Base-by-base conservation (phyloP, 2,329 filamentous ascomycete species). In the Epichloe sibirici region DNA sequence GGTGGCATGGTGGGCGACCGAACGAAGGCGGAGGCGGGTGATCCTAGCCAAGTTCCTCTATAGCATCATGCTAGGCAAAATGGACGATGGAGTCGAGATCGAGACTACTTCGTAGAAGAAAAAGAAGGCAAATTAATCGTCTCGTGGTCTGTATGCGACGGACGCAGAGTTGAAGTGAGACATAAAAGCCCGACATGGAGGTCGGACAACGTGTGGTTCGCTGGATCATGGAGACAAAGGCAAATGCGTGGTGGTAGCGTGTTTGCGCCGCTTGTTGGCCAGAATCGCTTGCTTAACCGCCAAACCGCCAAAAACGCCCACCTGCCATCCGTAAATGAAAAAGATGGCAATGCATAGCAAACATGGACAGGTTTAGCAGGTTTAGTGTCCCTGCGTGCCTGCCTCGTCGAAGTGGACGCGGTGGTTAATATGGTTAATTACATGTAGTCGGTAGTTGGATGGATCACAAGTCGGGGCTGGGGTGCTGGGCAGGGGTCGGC, bases 141-240 rank as follows among this genome's bases (percentile, higher is more conserved):
- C 50, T 47, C 47, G 47, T 49, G 47, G 35, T 49, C 28, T 21
- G 31, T 52, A 51, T 52, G 53, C 53, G 53, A 54, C 53, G 53
- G 53, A 54, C 53, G 53, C 53, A 54, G 53, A 49, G 40, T 51
- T 37, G 35, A 47, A 54, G 53, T 52, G 53, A 54, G 53, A 54
- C 53, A 54, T 50, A 3, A n/a, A 51, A 51, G 53, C 46, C 49
- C 25, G 53, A 45, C 53, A 52, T 48, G 53, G 53, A 49, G 40
- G 37, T 47, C 53, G 49, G 53, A 35, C 40, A 54, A 34, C 23
- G 48, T 43, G 44, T 51, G 44, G 48, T 44, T 47, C 37, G 25
- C 42, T 52, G 40, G 46, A 48, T 17, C 28, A 50, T 34, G 21
- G 40, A 53, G 43, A 42, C 47, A 17, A 50, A 15, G 43, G 31